A percentile compares a stretch with the other conserved stretches of the same genome.
These are phyloP conservation scores for Tetrahymena malaccensis DNA, from an alignment of 73 alveolate genomes.

Conservation along the genomic window DNA sequence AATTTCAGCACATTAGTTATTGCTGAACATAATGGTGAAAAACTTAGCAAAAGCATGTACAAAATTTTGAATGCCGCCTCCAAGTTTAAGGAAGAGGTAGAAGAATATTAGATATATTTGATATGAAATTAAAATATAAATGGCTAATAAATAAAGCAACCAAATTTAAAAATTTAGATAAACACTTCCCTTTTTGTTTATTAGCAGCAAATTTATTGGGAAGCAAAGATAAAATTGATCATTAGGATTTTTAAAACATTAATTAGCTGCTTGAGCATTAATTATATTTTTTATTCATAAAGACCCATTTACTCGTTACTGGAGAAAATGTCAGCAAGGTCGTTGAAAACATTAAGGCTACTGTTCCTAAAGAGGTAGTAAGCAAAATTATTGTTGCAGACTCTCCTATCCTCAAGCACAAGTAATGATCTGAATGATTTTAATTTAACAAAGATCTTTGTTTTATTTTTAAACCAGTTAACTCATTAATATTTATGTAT, in stretches of 20 bases:
- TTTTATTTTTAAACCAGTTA: neutral
- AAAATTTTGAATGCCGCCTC: slow-evolving; percentile 55
- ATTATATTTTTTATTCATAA: neutral
- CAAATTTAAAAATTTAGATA: neutral
- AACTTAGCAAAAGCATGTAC: slow-evolving; percentile 35
- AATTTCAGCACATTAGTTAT: slow-evolving; percentile 54
- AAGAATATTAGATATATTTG: neutral
- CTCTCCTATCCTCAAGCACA: slow-evolving; percentile 39
- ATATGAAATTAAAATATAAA: neutral
- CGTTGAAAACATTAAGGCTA: neutral
- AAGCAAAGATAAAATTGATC: neutral
- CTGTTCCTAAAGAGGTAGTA: slow-evolving; percentile 26
- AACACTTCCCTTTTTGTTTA: neutral
- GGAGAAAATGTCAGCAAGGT: slow-evolving; percentile 3
- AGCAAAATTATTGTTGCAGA: slow-evolving; percentile 35
- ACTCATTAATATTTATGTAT: too few species aligned
- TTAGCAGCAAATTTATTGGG: neutral
- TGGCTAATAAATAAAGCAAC: too few species aligned
- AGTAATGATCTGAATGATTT: neutral
- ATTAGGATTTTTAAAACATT: too few species aligned
- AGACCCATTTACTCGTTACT: slow-evolving; percentile 16
- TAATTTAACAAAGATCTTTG: neutral
- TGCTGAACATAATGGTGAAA: slow-evolving; percentile 64
- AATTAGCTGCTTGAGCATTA: neutral
- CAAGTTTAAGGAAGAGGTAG: slow-evolving; percentile 43